Evolutionary conservation across 129 eudicot species (phyloP).

Genomic region (Helianthus annuus): DNA sequence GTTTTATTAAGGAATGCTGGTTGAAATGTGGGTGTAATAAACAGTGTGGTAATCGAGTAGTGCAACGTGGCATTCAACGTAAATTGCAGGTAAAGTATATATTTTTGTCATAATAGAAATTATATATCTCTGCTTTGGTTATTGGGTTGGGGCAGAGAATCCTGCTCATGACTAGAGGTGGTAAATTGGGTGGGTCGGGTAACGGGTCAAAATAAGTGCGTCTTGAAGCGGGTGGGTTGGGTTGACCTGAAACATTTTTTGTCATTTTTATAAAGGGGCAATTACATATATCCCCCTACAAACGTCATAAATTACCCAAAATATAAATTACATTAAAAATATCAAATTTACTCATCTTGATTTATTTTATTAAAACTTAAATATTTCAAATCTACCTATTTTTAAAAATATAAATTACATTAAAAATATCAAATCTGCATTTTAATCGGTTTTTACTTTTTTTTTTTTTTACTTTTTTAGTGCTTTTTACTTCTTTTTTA

Average conservation of each 20-base stretch:
- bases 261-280: not conserved
- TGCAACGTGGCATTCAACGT: slow-evolving; percentile 78
- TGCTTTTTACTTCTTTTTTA: no score
- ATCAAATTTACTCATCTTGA: no score
- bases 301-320: no score
- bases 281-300: no score
- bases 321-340: no score
- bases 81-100: slow-evolving; percentile 60
- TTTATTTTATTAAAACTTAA: no score
- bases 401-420: no score
- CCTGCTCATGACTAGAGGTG: not conserved
- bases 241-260: not conserved
- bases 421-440: no score
- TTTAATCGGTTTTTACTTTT: no score
- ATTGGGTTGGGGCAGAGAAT: not conserved
- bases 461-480: no score
- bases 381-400: no score
- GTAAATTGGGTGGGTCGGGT: not conserved
- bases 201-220: not conserved
- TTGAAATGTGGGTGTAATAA: slow-evolving; percentile 80
- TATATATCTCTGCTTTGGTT: not conserved
- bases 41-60: slow-evolving; percentile 89
- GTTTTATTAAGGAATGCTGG: slow-evolving; percentile 95
- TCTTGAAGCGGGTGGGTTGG: not conserved
- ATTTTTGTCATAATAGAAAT: not conserved